phyloP scores from a whole-genome alignment of 495 filamentous ascomycete species.

The Echria macrotheca region DNA sequence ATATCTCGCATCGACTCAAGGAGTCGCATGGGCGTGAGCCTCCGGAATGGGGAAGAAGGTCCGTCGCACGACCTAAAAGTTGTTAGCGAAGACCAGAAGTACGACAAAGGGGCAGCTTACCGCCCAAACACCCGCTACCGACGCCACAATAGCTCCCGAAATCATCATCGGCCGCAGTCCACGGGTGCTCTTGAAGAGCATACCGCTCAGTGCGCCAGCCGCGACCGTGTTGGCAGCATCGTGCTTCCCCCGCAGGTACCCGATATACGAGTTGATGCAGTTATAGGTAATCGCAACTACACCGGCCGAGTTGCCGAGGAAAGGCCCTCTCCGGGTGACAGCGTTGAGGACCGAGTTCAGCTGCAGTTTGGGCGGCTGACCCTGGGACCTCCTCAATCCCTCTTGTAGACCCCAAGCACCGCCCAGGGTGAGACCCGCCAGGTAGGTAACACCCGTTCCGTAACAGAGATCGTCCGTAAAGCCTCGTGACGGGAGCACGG shows the following conservation, averaged over 20 bases:
- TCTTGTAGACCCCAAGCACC: constrained; percentile 89
- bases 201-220: constrained; percentile 81
- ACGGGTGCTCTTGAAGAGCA: constrained; percentile 92
- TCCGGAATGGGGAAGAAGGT: constrained; percentile 25
- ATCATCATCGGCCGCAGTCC: constrained; percentile 89
- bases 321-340: constrained; percentile 88
- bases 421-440: constrained; percentile 77
- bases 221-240: constrained; percentile 82
- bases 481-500: constrained; percentile 85
- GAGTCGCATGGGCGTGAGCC: constrained; percentile 3
- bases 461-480: constrained; percentile 99
- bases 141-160: constrained; percentile 79
- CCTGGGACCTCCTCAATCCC: constrained; percentile 67
- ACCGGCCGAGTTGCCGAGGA: constrained; percentile 90
- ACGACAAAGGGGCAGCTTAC: constrained; percentile 49
- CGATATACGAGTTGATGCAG: constrained; percentile 85
- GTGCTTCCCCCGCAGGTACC: constrained; percentile 80
- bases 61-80: constrained; percentile 24
- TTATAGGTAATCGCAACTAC: constrained; percentile 95
- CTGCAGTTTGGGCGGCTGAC: constrained; percentile 79
- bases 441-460: constrained; percentile 89
- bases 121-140: constrained; percentile 79
- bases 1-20: background rate
- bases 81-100: background rate
- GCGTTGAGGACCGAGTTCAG: constrained; percentile 92